A percentile compares a stretch with the other conserved stretches of the same genome.
phyloP scores from a whole-genome alignment of 208 protist genomes.

The Leishmania tropica region DNA sequence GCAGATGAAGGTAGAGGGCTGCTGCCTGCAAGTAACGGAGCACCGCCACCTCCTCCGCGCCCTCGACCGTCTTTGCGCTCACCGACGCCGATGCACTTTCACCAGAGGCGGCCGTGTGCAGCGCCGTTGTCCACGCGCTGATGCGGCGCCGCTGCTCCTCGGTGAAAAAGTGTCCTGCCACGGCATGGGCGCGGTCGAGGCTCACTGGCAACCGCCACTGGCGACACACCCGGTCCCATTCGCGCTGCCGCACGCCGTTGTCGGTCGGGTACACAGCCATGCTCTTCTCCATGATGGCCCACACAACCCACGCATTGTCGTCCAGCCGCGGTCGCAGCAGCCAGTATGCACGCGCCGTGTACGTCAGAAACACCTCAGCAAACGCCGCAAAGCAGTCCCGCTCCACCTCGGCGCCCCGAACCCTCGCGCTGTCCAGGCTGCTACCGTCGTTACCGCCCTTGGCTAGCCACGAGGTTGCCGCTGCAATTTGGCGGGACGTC shows the following conservation, averaged over 20 bases:
- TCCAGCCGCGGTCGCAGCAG: conserved; percentile 63
- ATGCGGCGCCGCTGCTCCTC: conserved; percentile 22
- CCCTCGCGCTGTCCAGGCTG: neutral
- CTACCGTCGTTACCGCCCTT: conserved; percentile 2
- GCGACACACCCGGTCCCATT: conserved; percentile 32
- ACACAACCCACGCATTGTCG: conserved; percentile 51
- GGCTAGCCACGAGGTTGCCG: conserved; percentile 14
- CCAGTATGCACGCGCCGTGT: conserved; percentile 67
- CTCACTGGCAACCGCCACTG: conserved; percentile 47
- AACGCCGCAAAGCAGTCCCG: conserved; percentile 32
- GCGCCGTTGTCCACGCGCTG: conserved; percentile 12
- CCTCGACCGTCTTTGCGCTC: neutral
- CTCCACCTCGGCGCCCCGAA: neutral
- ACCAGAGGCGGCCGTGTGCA: conserved; percentile 1
- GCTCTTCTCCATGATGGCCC: conserved; percentile 28
- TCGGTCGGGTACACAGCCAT: conserved; percentile 20
- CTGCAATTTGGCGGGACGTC: neutral
- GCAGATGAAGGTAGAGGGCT: conserved; percentile 69
- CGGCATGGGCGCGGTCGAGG: conserved; percentile 35
- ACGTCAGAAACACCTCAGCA: conserved; percentile 54
- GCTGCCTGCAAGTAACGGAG: conserved; percentile 61
- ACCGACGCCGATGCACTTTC: neutral
- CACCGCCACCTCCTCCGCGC: conserved; percentile 42
- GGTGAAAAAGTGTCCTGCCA: conserved; percentile 41
- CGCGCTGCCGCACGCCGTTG: conserved; percentile 23